Conservation (phyloP, 352 stramenopile genomes). For the Plasmopara halstedii region DNA sequence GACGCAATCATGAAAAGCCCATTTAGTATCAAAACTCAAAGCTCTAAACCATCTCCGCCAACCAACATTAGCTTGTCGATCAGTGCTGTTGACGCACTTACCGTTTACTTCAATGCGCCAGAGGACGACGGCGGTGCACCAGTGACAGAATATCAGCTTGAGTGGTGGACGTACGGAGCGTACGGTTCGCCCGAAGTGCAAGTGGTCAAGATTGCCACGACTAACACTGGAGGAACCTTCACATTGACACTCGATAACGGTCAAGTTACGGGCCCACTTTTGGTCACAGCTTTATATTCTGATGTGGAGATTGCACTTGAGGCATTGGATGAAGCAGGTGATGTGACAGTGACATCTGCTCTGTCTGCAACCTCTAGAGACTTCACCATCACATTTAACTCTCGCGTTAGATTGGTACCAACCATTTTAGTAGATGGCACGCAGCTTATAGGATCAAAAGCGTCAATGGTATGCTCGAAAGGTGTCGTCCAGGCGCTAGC, state of each 20-base stretch:
- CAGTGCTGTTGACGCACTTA: conserved; percentile 45
- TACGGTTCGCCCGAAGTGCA: conserved; percentile 66
- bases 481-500: conserved; percentile 12
- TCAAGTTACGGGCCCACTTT: conserved; percentile 44
- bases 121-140: conserved; percentile 78
- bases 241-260: conserved; percentile 50
- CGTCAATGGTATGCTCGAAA: conserved; percentile 49
- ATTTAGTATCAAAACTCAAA: conserved; percentile 47
- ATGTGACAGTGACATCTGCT: conserved; percentile 62
- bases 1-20: conserved; percentile 51
- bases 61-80: conserved; percentile 37
- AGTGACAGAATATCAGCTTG: conserved; percentile 83
- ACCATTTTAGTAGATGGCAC: conserved; percentile 26
- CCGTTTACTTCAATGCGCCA: conserved; percentile 79
- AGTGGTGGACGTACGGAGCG: conserved; percentile 65
- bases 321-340: conserved; percentile 61
- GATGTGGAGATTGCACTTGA: conserved; percentile 79
- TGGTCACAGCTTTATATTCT: conserved; percentile 42
- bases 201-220: conserved; percentile 74
- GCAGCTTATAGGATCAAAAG: conserved; percentile 27
- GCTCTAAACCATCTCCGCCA: conserved; percentile 49
- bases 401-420: conserved; percentile 26
- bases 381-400: conserved; percentile 57
- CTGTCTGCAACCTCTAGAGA: conserved; percentile 19
- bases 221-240: conserved; percentile 78